Percentiles rank a stretch among this genome's conserved stretches.
Evolutionary conservation across 2,329 filamentous ascomycete genomes (phyloP).

Genomic region (Talaromyces sp.): DNA sequence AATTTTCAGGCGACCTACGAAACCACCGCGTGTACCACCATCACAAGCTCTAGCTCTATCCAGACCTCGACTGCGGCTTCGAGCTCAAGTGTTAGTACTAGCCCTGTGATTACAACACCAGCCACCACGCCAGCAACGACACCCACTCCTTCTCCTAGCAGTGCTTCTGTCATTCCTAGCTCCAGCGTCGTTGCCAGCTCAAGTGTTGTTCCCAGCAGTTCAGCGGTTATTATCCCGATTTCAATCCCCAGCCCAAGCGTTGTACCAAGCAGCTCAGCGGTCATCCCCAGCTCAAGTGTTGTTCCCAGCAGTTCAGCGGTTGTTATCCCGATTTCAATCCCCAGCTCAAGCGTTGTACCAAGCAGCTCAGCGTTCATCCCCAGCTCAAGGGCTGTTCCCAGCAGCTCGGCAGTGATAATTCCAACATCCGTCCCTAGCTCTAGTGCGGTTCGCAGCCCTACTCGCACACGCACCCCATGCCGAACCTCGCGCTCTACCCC

Average conservation of each 20-base stretch:
- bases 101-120: background rate
- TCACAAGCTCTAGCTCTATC: background rate
- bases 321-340: background rate
- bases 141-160: background rate
- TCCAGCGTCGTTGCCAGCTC: background rate
- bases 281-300: background rate
- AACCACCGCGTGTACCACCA: background rate
- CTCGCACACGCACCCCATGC: background rate
- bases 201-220: background rate
- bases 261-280: background rate
- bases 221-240: background rate
- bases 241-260: background rate
- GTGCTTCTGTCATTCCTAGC: background rate
- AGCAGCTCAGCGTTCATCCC: background rate
- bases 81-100: background rate
- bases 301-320: background rate
- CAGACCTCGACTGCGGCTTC: background rate
- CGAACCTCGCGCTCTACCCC: slow-evolving; percentile 4
- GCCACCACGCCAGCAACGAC: background rate
- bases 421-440: background rate
- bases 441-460: background rate
- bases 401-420: background rate
- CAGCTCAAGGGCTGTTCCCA: background rate
- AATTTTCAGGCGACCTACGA: background rate
- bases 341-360: background rate